Conservation (phyloP, 2,329 filamentous ascomycete species). For the Leptodontidium sp. region DNA sequence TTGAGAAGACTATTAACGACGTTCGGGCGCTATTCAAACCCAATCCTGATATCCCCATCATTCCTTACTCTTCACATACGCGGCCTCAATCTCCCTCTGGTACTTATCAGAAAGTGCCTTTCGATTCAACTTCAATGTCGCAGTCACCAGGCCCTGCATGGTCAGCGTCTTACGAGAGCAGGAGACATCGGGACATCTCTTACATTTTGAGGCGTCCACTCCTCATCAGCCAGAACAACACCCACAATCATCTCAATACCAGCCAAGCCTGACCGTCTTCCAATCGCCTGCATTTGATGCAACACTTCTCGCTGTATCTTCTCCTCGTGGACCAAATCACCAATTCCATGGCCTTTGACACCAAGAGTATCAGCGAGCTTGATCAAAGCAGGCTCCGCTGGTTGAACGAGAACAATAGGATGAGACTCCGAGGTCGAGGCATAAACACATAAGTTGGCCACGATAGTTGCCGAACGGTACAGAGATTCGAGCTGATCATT, state of each 20-base stretch:
- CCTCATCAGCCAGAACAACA: conserved; percentile 81
- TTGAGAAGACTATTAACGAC: too few species aligned
- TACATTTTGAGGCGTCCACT: conserved; percentile 87
- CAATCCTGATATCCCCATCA: conserved; percentile 21
- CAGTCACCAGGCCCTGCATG: conserved; percentile 67
- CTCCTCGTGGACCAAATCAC: conserved; percentile 71
- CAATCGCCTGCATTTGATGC: conserved; percentile 73
- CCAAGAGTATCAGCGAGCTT: conserved; percentile 67
- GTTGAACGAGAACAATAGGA: conserved; percentile 81
- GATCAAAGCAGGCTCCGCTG: conserved; percentile 68
- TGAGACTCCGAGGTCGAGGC: conserved; percentile 73
- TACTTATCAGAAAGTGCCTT: conserved; percentile 70
- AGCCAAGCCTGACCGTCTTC: conserved; percentile 70
- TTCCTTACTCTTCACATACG: conserved; percentile 37
- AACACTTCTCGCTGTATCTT: conserved; percentile 69
- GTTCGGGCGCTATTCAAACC: too few species aligned
- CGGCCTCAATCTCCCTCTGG: conserved; percentile 63
- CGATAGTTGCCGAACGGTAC: conserved; percentile 81
- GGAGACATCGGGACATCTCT: conserved; percentile 53
- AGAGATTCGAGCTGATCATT: conserved; percentile 74
- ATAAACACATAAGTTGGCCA: conserved; percentile 88
- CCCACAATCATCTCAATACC: conserved; percentile 79
- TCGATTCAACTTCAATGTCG: conserved; percentile 76
- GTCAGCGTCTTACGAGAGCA: conserved; percentile 40
- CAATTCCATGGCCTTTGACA: conserved; percentile 67